Conservation (phyloP, 352 stramenopile genomes). For the Pythium sukuiense region DNA sequence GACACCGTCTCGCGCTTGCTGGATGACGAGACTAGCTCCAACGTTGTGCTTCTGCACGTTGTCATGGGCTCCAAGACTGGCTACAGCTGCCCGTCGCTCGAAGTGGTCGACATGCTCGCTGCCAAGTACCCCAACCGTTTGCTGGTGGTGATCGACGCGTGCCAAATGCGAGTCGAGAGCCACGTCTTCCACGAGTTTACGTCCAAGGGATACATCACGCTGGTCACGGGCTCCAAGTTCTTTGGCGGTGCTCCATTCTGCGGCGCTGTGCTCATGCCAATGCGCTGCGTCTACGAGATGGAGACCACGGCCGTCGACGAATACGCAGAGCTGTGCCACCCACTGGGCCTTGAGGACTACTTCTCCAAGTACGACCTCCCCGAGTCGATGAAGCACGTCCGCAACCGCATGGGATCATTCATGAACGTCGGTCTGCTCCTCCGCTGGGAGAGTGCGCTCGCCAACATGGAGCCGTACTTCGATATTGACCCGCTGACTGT, state of each 20-base stretch:
- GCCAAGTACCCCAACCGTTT: conserved; percentile 64
- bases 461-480: conserved; percentile 80
- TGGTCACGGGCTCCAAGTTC: conserved; percentile 89
- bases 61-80: conserved; percentile 88
- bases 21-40: conserved; percentile 34
- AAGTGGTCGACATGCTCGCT: conserved; percentile 52
- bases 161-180: conserved; percentile 80
- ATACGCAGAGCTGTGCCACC: conserved; percentile 60
- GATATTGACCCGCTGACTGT: conserved; percentile 51
- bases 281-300: conserved; percentile 77
- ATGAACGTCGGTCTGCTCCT: conserved; percentile 80
- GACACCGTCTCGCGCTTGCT: conserved; percentile 51
- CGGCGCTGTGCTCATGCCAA: conserved; percentile 79
- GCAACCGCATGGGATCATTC: conserved; percentile 47
- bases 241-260: conserved; percentile 86
- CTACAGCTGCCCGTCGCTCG: conserved; percentile 74
- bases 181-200: conserved; percentile 63
- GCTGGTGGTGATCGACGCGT: conserved; percentile 85
- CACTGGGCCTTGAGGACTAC: conserved; percentile 77
- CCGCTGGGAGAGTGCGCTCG: conserved; percentile 78
- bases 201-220: conserved; percentile 61
- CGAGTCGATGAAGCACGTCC: conserved; percentile 61
- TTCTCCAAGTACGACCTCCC: conserved; percentile 83
- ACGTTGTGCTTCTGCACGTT: conserved; percentile 83
- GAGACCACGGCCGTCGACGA: conserved; percentile 60